Base-by-base conservation (phyloP, 371 early-diverging fungal species). In the Mucor saturninus region DNA sequence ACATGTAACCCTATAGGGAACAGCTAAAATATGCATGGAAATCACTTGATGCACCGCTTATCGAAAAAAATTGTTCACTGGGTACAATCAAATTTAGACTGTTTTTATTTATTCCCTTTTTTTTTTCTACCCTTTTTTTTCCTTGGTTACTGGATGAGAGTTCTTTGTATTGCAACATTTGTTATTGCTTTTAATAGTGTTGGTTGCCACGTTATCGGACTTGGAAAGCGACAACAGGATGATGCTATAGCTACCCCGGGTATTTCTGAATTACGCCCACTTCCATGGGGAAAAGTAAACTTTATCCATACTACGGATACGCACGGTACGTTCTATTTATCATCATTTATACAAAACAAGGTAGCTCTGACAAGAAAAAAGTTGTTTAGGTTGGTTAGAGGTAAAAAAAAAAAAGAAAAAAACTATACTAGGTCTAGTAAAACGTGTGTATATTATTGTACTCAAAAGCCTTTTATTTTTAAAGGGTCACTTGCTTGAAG, bases 221-320 rank as follows among this genome's bases (percentile, higher is more conserved):
- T 62, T 30, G 38, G 39, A 30, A 64, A 54, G 14, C 21, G 64
- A 6, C 54, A 58, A 39, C 64, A 64, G 53, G 42, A 51, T 35
- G 64, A 64, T 53, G 64, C 64, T 38, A 39, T 54, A 10, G 35
- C 21, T 28, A 54, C 59, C 29, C 59, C 59, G 9, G n/a, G 9
- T 5, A 7, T 45, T 1, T n/a, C 45, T 29, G 7, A 43, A 26
- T 53, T 64, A 11, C 51, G 62, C 11, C 82, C 80, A 2, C 62
- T 84, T 37, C 49, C 59, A 4, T 84, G 84, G 84, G 81, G 82
- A 9, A 43, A 84, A 56, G 72, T 81, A 32, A 81, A 80, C 52
- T 74, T 84, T 59, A 77, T 84, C 58, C 76, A 75, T 26, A 80
- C 84, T 4, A 84, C 84, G 1, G 82, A 79, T 69, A 79, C 62